Evolutionary conservation across 2,329 filamentous ascomycete species (phyloP).

Genomic region (Sarocladium strictum): DNA sequence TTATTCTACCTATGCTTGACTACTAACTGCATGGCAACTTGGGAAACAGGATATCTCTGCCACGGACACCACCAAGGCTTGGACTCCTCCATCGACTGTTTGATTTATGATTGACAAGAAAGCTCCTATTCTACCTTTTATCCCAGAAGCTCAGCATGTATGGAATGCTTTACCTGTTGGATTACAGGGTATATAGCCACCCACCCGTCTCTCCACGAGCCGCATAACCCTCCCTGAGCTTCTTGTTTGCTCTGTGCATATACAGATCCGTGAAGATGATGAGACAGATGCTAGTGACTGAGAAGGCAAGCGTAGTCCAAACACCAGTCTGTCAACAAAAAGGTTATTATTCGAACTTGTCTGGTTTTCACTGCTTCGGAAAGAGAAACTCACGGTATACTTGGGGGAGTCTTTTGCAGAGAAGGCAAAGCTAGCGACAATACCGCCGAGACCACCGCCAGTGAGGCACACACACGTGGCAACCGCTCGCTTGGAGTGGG

Average conservation of each 20-base stretch:
- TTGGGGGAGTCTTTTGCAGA: not conserved
- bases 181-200: not conserved
- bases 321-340: not conserved
- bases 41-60: too few species aligned
- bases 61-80: too few species aligned
- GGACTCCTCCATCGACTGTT: too few species aligned
- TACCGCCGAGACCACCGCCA: not conserved
- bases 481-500: slow-evolving; percentile 21
- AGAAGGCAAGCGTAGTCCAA: slow-evolving; percentile 6
- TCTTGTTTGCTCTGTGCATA: not conserved
- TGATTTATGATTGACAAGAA: too few species aligned
- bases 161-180: too few species aligned
- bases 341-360: not conserved
- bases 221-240: not conserved
- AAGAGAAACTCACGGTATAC: not conserved
- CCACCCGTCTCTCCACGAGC: not conserved
- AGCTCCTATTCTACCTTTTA: too few species aligned
- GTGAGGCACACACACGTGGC: slow-evolving; percentile 14
- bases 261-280: slow-evolving; percentile 3
- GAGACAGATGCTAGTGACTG: not conserved
- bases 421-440: not conserved
- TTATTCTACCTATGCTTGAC: too few species aligned
- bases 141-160: too few species aligned
- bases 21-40: too few species aligned
- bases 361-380: not conserved